phyloP scores from a whole-genome alignment of 2,329 filamentous ascomycete genomes.

The Whalleya microplaca region DNA sequence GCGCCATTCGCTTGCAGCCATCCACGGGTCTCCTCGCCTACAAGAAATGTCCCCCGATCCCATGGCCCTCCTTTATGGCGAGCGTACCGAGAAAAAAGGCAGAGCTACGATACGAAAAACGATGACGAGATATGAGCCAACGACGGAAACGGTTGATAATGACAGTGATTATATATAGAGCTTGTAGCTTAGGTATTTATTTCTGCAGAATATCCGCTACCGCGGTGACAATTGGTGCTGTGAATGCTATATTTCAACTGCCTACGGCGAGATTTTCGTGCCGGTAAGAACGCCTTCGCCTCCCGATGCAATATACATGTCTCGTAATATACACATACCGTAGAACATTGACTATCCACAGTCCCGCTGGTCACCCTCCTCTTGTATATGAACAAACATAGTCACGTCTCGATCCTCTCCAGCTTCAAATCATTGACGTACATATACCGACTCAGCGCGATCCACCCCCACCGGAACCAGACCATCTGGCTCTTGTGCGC shows the following conservation, averaged over 20 bases:
- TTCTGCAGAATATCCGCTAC: too few relatives aligned
- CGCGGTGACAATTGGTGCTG: background rate
- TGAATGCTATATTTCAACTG: background rate
- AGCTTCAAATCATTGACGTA: conserved; percentile 82
- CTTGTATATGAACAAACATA: background rate
- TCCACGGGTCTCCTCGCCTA: too few relatives aligned
- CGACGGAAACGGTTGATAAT: too few relatives aligned
- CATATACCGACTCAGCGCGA: conserved; percentile 91
- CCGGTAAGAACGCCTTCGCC: background rate
- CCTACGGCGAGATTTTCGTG: background rate
- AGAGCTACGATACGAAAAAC: too few relatives aligned
- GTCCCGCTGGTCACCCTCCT: conserved; percentile 7
- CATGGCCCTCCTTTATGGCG: too few relatives aligned
- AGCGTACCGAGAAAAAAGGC: too few relatives aligned
- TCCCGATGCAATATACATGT: background rate
- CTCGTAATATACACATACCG: background rate
- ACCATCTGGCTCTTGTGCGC: conserved; percentile 96
- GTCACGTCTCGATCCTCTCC: conserved; percentile 44
- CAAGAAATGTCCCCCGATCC: too few relatives aligned
- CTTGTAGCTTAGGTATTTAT: too few relatives aligned
- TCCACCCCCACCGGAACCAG: conserved; percentile 98
- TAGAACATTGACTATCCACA: background rate
- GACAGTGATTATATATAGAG: too few relatives aligned
- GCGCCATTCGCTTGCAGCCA: too few relatives aligned
- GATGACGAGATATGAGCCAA: too few relatives aligned